Evolutionary conservation across 768 basidiomycete genomes (phyloP).

Genomic region (Lentinula raphanica): DNA sequence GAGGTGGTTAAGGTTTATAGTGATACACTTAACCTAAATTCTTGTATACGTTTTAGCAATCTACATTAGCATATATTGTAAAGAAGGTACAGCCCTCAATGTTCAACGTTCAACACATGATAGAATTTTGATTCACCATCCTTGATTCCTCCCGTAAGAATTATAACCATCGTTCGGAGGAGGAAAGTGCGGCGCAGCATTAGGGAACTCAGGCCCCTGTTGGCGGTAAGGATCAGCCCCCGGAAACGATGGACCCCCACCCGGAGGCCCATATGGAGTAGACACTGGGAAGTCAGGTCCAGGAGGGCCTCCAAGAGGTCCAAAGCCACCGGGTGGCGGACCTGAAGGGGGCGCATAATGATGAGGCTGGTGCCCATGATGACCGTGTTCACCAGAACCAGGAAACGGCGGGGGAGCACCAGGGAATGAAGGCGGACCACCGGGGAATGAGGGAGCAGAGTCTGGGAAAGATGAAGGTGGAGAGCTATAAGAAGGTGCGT

Average conservation of each 20-base stretch:
- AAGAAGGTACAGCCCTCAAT: too few species aligned
- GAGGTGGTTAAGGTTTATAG: too few species aligned
- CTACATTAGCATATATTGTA: too few species aligned
- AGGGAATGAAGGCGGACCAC: constrained; percentile 24
- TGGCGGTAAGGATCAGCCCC: constrained; percentile 26
- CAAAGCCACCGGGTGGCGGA: constrained; percentile 2
- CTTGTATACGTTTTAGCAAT: too few species aligned
- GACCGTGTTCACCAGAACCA: constrained; percentile 17
- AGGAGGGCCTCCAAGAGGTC: constrained; percentile 7
- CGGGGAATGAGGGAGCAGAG: constrained; percentile 25
- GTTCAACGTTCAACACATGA: too few species aligned
- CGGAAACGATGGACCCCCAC: constrained; percentile 33
- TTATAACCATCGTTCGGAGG: neutral
- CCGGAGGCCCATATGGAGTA: constrained; percentile 14
- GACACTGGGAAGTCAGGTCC: constrained; percentile 7
- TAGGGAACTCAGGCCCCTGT: constrained; percentile 16
- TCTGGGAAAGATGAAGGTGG: constrained; percentile 15
- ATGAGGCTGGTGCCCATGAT: constrained; percentile 8
- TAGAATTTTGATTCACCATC: neutral
- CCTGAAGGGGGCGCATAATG: constrained; percentile 6
- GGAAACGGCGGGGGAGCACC: constrained; percentile 20
- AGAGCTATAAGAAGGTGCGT: constrained; percentile 16
- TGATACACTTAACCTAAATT: too few species aligned
- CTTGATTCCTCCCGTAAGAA: neutral
- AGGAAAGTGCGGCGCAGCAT: constrained; percentile 11